A percentile compares a stretch with the other conserved stretches of the same genome.
Evolutionary conservation across 805 yeast genomes (phyloP).

Genomic region (Metschnikowia drakensbergensis): DNA sequence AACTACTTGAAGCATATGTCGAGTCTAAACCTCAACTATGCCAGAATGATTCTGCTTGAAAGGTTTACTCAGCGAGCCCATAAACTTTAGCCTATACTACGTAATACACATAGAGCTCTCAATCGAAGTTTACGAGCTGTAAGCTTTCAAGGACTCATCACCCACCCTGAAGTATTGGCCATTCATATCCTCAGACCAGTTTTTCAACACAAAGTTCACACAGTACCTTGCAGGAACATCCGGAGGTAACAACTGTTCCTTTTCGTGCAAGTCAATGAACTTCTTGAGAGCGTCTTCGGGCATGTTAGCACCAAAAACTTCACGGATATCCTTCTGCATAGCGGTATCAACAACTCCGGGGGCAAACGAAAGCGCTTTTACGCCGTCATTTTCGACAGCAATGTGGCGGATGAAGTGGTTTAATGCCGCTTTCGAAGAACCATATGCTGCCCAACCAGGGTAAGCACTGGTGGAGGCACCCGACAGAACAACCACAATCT

Average conservation of each 20-base stretch:
- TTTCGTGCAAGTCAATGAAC: constrained; percentile 60
- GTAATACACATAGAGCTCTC: too few species aligned
- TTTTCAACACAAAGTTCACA: constrained; percentile 60
- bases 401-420: constrained; percentile 70
- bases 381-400: constrained; percentile 58
- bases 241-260: constrained; percentile 60
- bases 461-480: constrained; percentile 71
- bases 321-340: constrained; percentile 83
- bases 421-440: constrained; percentile 86
- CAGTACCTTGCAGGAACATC: constrained; percentile 68
- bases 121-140: not conserved
- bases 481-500: constrained; percentile 76
- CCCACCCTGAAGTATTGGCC: constrained; percentile 68
- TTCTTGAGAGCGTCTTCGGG: constrained; percentile 50
- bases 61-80: too few species aligned
- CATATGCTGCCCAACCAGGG: constrained; percentile 88
- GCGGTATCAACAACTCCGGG: constrained; percentile 93
- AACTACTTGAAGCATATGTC: too few species aligned
- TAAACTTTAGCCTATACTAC: too few species aligned
- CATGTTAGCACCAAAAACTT: constrained; percentile 58
- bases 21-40: too few species aligned
- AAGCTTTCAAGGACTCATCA: constrained; percentile 30
- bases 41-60: too few species aligned
- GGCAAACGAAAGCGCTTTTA: constrained; percentile 70
- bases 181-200: constrained; percentile 52